Evolutionary conservation across 805 yeast genomes (phyloP).

Genomic region (Metschnikowia koreensis): DNA sequence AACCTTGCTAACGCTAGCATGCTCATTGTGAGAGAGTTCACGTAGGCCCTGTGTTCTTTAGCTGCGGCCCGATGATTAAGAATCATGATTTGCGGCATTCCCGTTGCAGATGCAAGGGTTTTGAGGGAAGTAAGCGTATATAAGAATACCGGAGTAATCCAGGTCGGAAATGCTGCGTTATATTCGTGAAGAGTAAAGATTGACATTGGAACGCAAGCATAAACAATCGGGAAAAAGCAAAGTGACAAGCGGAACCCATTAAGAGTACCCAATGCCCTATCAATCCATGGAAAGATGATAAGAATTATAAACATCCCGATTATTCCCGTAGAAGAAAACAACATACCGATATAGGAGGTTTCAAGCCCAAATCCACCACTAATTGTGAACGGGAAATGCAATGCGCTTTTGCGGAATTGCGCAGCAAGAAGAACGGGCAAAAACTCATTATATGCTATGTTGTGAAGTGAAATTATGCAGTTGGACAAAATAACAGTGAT

Average conservation of each 20-base stretch:
- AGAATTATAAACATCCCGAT: constrained; percentile 34
- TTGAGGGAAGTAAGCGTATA: constrained; percentile 33
- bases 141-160: constrained; percentile 29
- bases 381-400: constrained; percentile 35
- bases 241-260: constrained; percentile 32
- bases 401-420: constrained; percentile 23
- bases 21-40: constrained; percentile 34
- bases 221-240: constrained; percentile 32
- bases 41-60: constrained; percentile 34
- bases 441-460: constrained; percentile 33
- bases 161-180: constrained; percentile 26
- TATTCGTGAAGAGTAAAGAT: constrained; percentile 32
- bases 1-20: constrained; percentile 33
- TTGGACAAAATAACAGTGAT: constrained; percentile 32
- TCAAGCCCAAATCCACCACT: constrained; percentile 38
- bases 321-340: constrained; percentile 37
- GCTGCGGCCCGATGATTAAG: constrained; percentile 37
- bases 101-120: constrained; percentile 34
- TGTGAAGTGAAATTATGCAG: constrained; percentile 34
- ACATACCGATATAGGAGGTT: constrained; percentile 32
- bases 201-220: constrained; percentile 29
- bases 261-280: constrained; percentile 31
- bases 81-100: constrained; percentile 36
- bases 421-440: constrained; percentile 39
- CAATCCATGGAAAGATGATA: constrained; percentile 33